Evolutionary conservation across 78 protist genomes (phyloP).

Genomic region (Dictyostelium intermedium): DNA sequence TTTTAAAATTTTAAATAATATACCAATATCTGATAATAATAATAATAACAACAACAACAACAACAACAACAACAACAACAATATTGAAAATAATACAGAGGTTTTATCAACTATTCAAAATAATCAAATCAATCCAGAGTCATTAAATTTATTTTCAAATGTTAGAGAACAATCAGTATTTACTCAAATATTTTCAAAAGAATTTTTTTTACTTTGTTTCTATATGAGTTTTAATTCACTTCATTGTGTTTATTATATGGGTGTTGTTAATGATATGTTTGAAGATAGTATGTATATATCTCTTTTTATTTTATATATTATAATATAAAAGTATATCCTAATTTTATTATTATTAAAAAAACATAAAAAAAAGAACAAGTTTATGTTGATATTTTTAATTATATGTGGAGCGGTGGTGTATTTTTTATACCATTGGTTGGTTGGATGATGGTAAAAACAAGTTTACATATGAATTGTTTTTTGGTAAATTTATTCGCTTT

Average conservation of each 20-base stretch:
- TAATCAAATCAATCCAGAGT: not conserved
- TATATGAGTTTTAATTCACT: slow-evolving; percentile 59
- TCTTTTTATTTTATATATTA: too few species aligned
- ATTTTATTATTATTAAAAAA: not conserved
- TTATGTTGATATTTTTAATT: slow-evolving; percentile 48
- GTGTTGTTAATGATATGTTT: slow-evolving; percentile 29
- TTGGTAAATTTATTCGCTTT: slow-evolving; percentile 24
- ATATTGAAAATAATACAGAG: not conserved
- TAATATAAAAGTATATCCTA: too few species aligned
- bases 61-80: not conserved
- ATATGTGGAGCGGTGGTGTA: slow-evolving; percentile 60
- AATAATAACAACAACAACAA: not conserved
- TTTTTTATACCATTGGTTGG: slow-evolving; percentile 49
- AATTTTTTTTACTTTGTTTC: slow-evolving; percentile 15
- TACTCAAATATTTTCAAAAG: slow-evolving; percentile 24
- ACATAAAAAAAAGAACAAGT: not conserved
- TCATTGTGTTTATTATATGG: slow-evolving; percentile 45
- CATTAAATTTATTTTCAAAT: not conserved
- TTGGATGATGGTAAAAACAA: slow-evolving; percentile 16
- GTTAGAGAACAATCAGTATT: slow-evolving; percentile 15
- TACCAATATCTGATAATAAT: not conserved
- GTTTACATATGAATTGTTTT: slow-evolving; percentile 2
- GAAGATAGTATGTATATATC: not conserved
- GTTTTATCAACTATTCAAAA: not conserved
- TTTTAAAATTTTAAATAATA: not conserved